Base-by-base conservation (phyloP, 2,329 filamentous ascomycete genomes). In the Metarhizium rileyi region DNA sequence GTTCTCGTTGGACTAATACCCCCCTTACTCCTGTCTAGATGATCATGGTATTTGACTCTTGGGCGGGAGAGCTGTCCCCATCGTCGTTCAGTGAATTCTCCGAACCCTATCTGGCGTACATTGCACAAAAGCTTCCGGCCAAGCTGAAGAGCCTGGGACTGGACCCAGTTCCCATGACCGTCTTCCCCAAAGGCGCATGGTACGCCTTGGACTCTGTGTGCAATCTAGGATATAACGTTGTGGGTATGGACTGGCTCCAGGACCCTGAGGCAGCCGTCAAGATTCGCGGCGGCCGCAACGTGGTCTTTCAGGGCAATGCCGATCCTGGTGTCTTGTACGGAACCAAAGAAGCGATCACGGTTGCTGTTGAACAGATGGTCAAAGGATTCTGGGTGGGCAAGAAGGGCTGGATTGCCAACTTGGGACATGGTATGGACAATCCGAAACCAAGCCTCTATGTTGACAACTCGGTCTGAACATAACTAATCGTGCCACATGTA, bases 151-250 rank as follows among this genome's bases (percentile, higher is more conserved):
- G 87, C 63, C 75, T 94, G 63, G 83, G 83, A 0, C 70, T 91
- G 47, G 86, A 90, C 51, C 76, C 73, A 10, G 91, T 98, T 3
- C 93, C 93, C 3, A 96, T 97, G 90, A 94, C 90, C 5, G 90
- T 97, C 23, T 98, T 98, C 67, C 90, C 93, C 33, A 98, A 98
- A 73, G 93, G 93, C 10, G 91, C 93, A 10, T 97, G 93, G 87
- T 93, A 95, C 67, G 89, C 90, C 4, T 76, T 98, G 45, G 87
- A 96, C 58, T 83, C 87, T 28, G 79, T 93, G 20, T 96, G 90
- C 71, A 74, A 90, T 61, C 80, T 90, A 16, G 90, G 90, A 38
- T 98, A 97, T 73, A 81, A 97, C 62, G 89, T 96, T 35, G 86
- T 98, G 50, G 89, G 93, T 5, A 75, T 98, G 56, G 93, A 98